Evolutionary conservation across 495 filamentous ascomycete species (phyloP).

Genomic region (Hapsidospora chrysogenum): DNA sequence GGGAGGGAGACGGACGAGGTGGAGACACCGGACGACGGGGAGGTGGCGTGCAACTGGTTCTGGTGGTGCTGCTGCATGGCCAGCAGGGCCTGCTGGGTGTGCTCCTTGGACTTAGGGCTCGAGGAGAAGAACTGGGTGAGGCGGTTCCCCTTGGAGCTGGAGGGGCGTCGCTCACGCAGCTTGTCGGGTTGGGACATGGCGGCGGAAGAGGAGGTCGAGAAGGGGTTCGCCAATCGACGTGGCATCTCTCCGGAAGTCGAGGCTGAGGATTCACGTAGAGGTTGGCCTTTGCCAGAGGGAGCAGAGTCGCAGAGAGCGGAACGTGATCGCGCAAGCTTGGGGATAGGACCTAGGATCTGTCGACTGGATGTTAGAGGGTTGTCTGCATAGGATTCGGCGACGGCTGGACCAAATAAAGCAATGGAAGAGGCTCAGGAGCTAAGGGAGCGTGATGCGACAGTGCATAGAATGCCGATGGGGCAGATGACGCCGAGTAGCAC

Average conservation of each 20-base stretch:
- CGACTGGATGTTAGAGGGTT: too few species aligned
- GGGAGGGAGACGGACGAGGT: conserved; percentile 65
- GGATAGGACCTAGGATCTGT: too few species aligned
- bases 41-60: conserved; percentile 9
- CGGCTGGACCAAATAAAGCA: too few species aligned
- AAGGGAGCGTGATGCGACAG: too few species aligned
- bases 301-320: too few species aligned
- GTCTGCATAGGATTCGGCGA: too few species aligned
- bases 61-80: conserved; percentile 41
- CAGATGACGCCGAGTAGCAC: too few species aligned
- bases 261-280: too few species aligned
- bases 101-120: conserved; percentile 48
- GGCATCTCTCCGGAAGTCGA: conserved; percentile 25
- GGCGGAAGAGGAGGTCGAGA: conserved; percentile 10
- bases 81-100: conserved; percentile 40
- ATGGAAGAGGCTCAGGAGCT: too few species aligned
- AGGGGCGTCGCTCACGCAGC: conserved; percentile 30
- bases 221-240: conserved; percentile 32
- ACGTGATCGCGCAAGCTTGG: too few species aligned
- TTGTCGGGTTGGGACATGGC: conserved; percentile 21
- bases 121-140: conserved; percentile 49
- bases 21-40: conserved; percentile 44
- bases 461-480: too few species aligned
- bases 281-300: too few species aligned
- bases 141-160: conserved; percentile 39